phyloP scores from a whole-genome alignment of 2,329 filamentous ascomycete species.

The Alternaria arbusti region DNA sequence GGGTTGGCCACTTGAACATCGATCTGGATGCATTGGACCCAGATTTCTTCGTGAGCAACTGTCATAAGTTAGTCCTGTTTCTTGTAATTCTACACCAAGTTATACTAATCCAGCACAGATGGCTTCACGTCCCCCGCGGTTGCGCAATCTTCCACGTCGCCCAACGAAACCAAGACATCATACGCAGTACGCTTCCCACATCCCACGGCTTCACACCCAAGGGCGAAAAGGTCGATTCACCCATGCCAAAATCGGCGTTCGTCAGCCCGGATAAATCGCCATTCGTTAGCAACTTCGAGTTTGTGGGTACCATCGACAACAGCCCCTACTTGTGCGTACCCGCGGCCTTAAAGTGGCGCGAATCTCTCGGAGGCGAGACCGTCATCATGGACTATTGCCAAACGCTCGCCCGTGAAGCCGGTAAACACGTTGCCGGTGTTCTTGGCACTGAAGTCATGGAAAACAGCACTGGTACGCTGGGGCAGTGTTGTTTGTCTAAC shows the following conservation, averaged over 20 bases:
- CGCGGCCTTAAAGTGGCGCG: slow-evolving; percentile 74
- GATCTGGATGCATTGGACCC: slow-evolving; percentile 71
- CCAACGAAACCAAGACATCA: slow-evolving; percentile 73
- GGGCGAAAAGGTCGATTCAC: slow-evolving; percentile 41
- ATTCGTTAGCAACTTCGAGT: slow-evolving; percentile 77
- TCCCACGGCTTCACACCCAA: slow-evolving; percentile 75
- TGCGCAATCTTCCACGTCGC: slow-evolving; percentile 85
- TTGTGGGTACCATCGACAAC: slow-evolving; percentile 76
- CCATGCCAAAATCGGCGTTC: slow-evolving; percentile 40
- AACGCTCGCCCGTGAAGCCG: slow-evolving; percentile 69
- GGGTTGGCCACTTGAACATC: slow-evolving; percentile 77
- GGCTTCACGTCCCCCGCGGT: slow-evolving; percentile 81
- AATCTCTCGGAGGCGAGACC: slow-evolving; percentile 75
- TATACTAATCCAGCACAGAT: slow-evolving; percentile 54
- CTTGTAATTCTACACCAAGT: neutral
- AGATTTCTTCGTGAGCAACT: slow-evolving; percentile 88
- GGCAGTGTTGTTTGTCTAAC: slow-evolving; percentile 74
- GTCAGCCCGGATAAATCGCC: slow-evolving; percentile 55
- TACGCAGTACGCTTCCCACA: slow-evolving; percentile 78
- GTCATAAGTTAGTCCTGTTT: slow-evolving; percentile 44
- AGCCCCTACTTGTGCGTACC: slow-evolving; percentile 74
- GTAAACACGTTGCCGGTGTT: slow-evolving; percentile 63
- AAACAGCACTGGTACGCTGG: slow-evolving; percentile 66
- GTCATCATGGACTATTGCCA: slow-evolving; percentile 69
- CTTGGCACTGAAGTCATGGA: slow-evolving; percentile 77